Evolutionary conservation across 495 filamentous ascomycete genomes (phyloP), one percentile per base, ranked within the genome.

Genomic region (Friedmanniomyces simplex): DNA sequence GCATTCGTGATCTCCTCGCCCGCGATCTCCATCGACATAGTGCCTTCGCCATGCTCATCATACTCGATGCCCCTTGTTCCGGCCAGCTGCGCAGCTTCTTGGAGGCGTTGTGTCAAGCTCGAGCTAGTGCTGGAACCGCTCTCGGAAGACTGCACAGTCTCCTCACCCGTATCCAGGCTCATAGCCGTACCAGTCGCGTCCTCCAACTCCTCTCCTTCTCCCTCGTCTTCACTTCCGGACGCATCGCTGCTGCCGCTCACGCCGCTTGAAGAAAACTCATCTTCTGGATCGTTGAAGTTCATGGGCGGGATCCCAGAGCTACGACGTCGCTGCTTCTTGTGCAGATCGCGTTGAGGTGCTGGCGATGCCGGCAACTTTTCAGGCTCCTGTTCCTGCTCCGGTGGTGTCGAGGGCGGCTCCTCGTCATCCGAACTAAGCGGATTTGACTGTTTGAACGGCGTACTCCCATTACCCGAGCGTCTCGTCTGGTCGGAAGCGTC

Each of bases 1-100:
- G 85, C 82, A 36, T 81, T 79, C 8, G 88, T 89, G 55, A 95
- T 83, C 54, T 90, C 82, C 59, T 93, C 86, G 54, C 88, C 84
- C 7, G 86, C 87, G 43, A 89, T 82, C 50, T 88, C 87, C 71
- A 87, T 79, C 1, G 79, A 80, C 70, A 87, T 78, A 2, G 78
- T 78, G 55, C 86, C 75, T 12, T 87, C 81, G 22, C 72, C 76
- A 54, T 77, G 73, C 41, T 81, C 79, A 50, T 84, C 80, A 50
- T 79, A 73, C 16, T 82, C 81, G 41, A 85, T 73, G 18, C 74
- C 76, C 52, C 76, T 72, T 0, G 82, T 87, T 18, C 82, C 86
- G 26, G 90, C 89, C 66, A 81, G 78, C 47, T 77, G 79, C 8
- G 87, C 80, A 3, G 90, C 90, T 58, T 85, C 79, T 48, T 82